phyloP scores from a whole-genome alignment of 148 eudicot species.

The Fagopyrum tataricum region DNA sequence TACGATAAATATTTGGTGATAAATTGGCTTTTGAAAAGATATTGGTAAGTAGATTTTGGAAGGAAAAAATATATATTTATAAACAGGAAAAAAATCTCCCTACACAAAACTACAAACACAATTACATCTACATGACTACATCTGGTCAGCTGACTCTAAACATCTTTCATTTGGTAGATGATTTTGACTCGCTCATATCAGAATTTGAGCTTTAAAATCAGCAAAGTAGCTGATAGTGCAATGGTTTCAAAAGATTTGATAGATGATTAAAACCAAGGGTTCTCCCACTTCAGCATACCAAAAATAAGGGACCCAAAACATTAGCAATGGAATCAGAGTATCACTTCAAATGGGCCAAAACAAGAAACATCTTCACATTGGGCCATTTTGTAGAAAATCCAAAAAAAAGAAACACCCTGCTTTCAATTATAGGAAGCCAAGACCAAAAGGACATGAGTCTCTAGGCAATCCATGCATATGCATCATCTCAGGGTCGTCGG shows the following conservation, averaged over 20 bases:
- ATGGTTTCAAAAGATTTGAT: neutral
- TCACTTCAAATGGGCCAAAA: neutral
- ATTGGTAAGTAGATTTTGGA: too few species aligned
- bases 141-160: too few species aligned
- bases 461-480: neutral
- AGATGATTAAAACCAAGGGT: neutral
- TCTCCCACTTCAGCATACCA: conserved; percentile 5
- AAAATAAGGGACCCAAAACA: conserved; percentile 4
- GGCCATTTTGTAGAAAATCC: neutral
- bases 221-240: neutral
- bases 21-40: too few species aligned
- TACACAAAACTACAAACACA: too few species aligned
- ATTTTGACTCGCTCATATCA: neutral
- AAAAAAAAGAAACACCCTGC: neutral
- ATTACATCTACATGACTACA: too few species aligned
- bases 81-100: too few species aligned
- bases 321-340: neutral
- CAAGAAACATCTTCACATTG: neutral
- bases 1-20: too few species aligned
- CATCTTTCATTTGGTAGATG: too few species aligned
- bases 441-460: neutral
- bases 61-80: too few species aligned
- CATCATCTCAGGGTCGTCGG: conserved; percentile 4
- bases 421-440: neutral
- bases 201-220: neutral